phyloP scores from a whole-genome alignment of 73 alveolate genomes.

The Tetrahymena thermophila region DNA sequence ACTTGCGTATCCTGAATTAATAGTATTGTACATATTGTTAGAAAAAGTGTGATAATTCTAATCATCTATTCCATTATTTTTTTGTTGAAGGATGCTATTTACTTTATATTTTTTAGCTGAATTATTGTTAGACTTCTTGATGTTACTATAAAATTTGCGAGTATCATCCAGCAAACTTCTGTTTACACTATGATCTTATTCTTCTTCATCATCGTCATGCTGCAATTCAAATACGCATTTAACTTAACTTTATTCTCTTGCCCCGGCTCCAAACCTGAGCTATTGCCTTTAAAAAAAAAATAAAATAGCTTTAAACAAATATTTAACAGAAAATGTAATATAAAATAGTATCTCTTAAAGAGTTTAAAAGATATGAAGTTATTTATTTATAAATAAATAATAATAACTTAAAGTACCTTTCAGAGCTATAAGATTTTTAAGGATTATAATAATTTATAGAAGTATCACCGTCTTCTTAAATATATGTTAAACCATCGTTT shows the following conservation, averaged over 20 bases:
- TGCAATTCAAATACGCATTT: not conserved
- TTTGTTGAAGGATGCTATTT: not conserved
- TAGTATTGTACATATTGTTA: not conserved
- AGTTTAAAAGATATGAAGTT: not conserved
- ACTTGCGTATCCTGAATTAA: not conserved
- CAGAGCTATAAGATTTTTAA: not conserved
- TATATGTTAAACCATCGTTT: not conserved
- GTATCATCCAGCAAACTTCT: not conserved
- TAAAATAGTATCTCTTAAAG: not conserved
- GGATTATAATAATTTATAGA: not conserved
- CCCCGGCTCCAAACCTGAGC: not conserved
- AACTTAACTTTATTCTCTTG: not conserved
- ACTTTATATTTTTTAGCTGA: not conserved
- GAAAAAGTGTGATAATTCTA: not conserved
- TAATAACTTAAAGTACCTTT: not conserved
- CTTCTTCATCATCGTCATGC: not conserved
- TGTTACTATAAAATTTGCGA: not conserved
- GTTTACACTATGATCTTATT: not conserved
- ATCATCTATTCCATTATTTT: not conserved
- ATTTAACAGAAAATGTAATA: not conserved
- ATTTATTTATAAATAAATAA: not conserved
- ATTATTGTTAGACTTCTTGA: not conserved
- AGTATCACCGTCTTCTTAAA: not conserved
- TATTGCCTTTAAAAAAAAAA: not conserved
- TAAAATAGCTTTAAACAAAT: not conserved